Evolutionary conservation across 257 asterid genomes (phyloP).

Genomic region (Solanum peruvianum): DNA sequence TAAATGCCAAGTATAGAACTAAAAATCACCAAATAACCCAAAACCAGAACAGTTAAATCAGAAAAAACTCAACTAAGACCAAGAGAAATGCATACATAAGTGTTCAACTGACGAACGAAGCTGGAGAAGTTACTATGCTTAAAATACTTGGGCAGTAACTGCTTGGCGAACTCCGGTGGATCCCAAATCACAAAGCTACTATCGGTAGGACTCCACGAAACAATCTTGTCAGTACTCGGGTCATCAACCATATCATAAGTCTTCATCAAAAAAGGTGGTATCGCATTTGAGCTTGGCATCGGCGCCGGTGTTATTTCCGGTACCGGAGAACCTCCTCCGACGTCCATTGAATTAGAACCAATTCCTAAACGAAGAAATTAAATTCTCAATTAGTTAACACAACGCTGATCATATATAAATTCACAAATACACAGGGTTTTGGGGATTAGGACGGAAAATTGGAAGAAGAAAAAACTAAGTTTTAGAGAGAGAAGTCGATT

Average conservation of each 20-base stretch:
- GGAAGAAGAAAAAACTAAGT: not conserved
- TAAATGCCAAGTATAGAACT: not conserved
- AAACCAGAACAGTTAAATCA: not conserved
- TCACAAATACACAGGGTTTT: not conserved
- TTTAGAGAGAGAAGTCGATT: not conserved
- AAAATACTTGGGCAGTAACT: constrained; percentile 59
- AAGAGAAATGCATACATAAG: constrained; percentile 16
- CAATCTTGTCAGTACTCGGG: constrained; percentile 48
- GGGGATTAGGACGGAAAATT: not conserved
- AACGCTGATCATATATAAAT: not conserved
- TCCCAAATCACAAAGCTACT: constrained; percentile 80
- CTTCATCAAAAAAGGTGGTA: constrained; percentile 70
- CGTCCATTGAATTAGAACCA: not conserved
- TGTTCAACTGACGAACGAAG: constrained; percentile 48
- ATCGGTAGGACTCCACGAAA: constrained; percentile 60
- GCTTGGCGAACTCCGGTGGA: constrained; percentile 58
- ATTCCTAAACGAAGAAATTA: not conserved
- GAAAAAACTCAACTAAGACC: not conserved
- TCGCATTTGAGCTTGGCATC: constrained; percentile 39
- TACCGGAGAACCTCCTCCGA: constrained; percentile 6
- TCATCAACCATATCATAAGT: constrained; percentile 88
- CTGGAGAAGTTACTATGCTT: constrained; percentile 86
- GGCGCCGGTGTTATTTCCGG: constrained; percentile 29
- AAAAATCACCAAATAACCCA: not conserved
- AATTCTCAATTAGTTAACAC: not conserved